phyloP scores from a whole-genome alignment of 371 early-diverging fungal genomes.

The Actinomucor elegans region DNA sequence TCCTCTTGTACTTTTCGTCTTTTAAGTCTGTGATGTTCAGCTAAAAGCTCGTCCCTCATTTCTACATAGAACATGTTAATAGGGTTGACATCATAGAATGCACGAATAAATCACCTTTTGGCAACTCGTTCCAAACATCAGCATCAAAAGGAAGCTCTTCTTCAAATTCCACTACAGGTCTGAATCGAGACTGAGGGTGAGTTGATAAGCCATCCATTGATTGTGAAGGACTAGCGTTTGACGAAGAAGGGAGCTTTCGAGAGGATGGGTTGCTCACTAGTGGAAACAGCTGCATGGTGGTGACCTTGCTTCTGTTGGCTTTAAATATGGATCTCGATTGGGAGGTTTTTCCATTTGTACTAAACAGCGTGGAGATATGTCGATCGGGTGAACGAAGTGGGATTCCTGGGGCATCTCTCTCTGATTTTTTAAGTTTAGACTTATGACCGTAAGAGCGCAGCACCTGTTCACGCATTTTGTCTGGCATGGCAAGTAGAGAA shows the following conservation, averaged over 20 bases:
- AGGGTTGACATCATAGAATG: too few relatives aligned
- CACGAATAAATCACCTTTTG: conserved; percentile 17
- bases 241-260: not conserved
- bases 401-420: too few relatives aligned
- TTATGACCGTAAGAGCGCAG: conserved; percentile 35
- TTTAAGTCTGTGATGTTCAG: not conserved
- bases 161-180: too few relatives aligned
- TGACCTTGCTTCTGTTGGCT: not conserved
- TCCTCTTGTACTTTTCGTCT: not conserved
- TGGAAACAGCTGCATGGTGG: conserved; percentile 4
- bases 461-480: conserved; percentile 35
- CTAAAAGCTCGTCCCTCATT: not conserved
- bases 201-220: not conserved
- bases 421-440: not conserved
- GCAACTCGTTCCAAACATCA: conserved; percentile 30
- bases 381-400: too few relatives aligned
- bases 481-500: conserved; percentile 43
- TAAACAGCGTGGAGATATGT: too few relatives aligned
- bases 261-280: not conserved
- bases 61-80: too few relatives aligned
- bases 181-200: too few relatives aligned
- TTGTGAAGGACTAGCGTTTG: not conserved
- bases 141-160: conserved; percentile 11
- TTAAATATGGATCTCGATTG: not conserved
- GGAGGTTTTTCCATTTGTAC: not conserved